Evolutionary conservation across 495 filamentous ascomycete genomes (phyloP).

Genomic region (Lasiosphaeris hirsuta): DNA sequence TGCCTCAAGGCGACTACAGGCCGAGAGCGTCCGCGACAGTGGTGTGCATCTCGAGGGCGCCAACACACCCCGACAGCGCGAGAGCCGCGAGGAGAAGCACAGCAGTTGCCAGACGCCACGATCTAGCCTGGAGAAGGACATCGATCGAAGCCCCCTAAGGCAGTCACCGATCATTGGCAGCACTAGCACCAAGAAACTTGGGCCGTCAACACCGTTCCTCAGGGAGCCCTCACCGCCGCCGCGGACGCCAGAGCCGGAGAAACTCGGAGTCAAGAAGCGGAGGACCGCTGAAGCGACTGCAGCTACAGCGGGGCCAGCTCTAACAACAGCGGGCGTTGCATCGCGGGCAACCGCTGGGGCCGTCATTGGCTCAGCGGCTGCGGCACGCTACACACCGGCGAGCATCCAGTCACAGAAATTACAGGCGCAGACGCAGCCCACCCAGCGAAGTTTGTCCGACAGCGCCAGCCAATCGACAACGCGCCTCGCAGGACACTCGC

Average conservation of each 20-base stretch:
- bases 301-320: constrained; percentile 3
- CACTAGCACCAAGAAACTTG: constrained; percentile 3
- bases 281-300: neutral
- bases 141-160: constrained; percentile 3
- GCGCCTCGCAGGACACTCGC: constrained; percentile 25
- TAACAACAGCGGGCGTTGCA: constrained; percentile 12
- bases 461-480: constrained; percentile 18
- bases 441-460: constrained; percentile 23
- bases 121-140: constrained; percentile 17
- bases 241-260: constrained; percentile 34
- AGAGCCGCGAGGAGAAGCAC: constrained; percentile 37
- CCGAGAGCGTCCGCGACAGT: constrained; percentile 46
- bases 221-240: constrained; percentile 29
- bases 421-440: no score
- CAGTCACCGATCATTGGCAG: constrained; percentile 20
- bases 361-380: neutral
- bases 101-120: constrained; percentile 20
- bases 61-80: constrained; percentile 16
- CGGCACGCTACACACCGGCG: no score
- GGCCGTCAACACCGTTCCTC: constrained; percentile 26
- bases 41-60: constrained; percentile 42
- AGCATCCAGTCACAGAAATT: no score
- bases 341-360: neutral
- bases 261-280: constrained; percentile 26
- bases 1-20: constrained; percentile 27